Conservation (phyloP, 139 green algal genomes). For the Yamagishiella unicocca region DNA sequence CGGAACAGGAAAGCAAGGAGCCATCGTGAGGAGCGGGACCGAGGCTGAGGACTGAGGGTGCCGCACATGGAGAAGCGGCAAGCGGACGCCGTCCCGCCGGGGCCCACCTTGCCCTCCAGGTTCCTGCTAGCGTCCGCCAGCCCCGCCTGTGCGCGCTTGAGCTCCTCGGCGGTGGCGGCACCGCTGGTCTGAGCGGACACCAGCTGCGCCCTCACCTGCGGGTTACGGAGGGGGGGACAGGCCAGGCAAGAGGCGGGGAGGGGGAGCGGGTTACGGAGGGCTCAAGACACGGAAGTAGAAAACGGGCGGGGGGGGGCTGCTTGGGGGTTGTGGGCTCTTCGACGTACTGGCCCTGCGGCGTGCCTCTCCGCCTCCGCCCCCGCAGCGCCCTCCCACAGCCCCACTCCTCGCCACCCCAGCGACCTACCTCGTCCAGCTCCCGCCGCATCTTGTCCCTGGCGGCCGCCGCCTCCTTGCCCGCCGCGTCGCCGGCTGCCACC, state of each 20-base stretch:
- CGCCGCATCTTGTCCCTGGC: not conserved
- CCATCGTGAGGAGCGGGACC: no score
- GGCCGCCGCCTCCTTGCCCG: not conserved
- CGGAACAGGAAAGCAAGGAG: no score
- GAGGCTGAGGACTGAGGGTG: no score
- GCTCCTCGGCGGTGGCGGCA: not conserved
- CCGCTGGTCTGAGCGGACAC: not conserved
- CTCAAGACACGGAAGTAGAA: no score
- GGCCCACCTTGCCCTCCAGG: slow-evolving; percentile 10
- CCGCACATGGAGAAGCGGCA: not conserved
- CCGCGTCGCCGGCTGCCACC: not conserved
- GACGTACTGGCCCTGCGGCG: no score
- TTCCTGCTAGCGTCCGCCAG: not conserved
- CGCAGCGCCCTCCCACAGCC: not conserved
- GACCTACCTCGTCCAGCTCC: slow-evolving; percentile 18
- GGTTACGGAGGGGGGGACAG: not conserved
- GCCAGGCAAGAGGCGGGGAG: no score
- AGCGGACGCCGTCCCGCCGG: no score
- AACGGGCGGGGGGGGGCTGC: no score
- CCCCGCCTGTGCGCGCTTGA: not conserved
- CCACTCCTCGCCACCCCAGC: not conserved
- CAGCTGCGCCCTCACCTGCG: not conserved
- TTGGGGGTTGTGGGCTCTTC: no score
- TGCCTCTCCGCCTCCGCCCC: no score
- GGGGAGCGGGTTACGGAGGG: no score